Percentiles rank a stretch among this genome's conserved stretches.
Conservation (phyloP, 169 alveolate genomes). For the Cryptosporidium ubiquitum region DNA sequence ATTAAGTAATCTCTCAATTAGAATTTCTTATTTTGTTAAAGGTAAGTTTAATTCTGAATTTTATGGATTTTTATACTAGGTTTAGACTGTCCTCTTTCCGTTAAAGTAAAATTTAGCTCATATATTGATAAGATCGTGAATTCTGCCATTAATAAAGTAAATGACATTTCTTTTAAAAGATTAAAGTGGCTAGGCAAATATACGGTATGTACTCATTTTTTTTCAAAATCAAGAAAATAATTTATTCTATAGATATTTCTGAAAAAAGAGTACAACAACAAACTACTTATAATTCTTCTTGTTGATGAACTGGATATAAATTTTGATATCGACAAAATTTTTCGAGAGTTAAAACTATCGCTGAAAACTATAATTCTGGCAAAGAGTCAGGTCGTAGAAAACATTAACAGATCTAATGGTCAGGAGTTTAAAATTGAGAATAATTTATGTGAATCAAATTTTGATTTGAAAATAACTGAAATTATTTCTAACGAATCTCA, state of each 20-base stretch:
- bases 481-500: background rate
- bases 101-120: background rate
- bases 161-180: background rate
- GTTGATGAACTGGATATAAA: background rate
- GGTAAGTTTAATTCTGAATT: slow-evolving; percentile 14
- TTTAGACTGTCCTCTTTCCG: background rate
- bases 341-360: background rate
- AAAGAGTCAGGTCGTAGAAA: background rate
- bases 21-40: slow-evolving; percentile 3
- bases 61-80: background rate
- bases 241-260: background rate
- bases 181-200: slow-evolving; percentile 1
- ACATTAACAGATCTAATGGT: background rate
- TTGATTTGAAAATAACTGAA: background rate
- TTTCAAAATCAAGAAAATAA: background rate
- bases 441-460: background rate
- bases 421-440: background rate
- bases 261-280: background rate
- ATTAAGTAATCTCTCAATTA: background rate
- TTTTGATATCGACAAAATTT: background rate
- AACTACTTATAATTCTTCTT: background rate
- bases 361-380: background rate
- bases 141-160: slow-evolving; percentile 1
- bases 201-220: background rate
- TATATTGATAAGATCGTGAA: background rate